A percentile compares a stretch with the other conserved stretches of the same genome.
Conservation (phyloP, 2,329 filamentous ascomycete species). For the Aspergillus ochraceus region DNA sequence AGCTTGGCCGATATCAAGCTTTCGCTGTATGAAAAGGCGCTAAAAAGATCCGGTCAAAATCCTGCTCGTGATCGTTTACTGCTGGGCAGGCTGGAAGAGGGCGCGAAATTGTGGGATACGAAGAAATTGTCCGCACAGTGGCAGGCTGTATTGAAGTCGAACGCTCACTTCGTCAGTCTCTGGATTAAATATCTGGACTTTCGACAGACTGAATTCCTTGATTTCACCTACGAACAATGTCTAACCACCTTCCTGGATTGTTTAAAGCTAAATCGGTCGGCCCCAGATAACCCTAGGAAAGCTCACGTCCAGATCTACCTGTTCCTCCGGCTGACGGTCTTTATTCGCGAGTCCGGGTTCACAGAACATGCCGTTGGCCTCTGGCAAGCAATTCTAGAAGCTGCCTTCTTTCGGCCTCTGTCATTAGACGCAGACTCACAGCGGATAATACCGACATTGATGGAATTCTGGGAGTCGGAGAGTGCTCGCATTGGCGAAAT, state of each 20-base stretch:
- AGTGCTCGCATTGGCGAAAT: conserved; percentile 73
- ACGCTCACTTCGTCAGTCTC: conserved; percentile 60
- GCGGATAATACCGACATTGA: conserved; percentile 49
- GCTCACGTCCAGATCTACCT: conserved; percentile 62
- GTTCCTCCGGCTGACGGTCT: conserved; percentile 70
- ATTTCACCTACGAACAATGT: conserved; percentile 68
- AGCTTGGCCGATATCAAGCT: conserved; percentile 78
- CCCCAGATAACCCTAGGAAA: conserved; percentile 21
- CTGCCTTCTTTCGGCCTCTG: conserved; percentile 62
- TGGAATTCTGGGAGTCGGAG: conserved; percentile 86
- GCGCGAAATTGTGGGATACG: conserved; percentile 69
- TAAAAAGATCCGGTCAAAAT: conserved; percentile 55
- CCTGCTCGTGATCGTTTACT: conserved; percentile 61
- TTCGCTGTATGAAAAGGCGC: conserved; percentile 74
- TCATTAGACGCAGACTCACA: conserved; percentile 21
- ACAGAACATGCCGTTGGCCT: conserved; percentile 72
- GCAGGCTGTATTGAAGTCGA: conserved; percentile 58
- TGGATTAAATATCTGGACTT: conserved; percentile 76
- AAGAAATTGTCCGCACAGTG: conserved; percentile 64
- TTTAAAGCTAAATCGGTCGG: conserved; percentile 43
- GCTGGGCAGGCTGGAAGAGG: conserved; percentile 71
- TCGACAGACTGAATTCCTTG: conserved; percentile 64
- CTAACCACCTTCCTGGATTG: conserved; percentile 61
- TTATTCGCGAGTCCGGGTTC: conserved; percentile 76
- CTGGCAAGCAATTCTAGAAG: conserved; percentile 82